These are phyloP conservation scores for Saccharomyces hybrid DNA, from an alignment of 1,139 yeast genomes.

Conservation along the genomic window DNA sequence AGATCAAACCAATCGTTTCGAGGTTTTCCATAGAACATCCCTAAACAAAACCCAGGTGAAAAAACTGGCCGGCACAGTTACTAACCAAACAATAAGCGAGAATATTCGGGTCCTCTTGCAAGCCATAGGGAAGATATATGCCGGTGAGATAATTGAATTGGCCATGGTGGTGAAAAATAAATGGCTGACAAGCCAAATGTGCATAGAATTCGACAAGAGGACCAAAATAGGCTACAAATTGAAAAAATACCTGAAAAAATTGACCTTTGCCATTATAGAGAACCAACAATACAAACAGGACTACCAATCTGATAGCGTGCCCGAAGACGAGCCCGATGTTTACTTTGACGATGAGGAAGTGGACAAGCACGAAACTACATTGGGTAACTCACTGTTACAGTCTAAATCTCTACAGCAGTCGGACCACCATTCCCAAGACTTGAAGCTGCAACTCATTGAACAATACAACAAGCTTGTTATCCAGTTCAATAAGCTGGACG, in stretches of 20 bases:
- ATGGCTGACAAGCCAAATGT: constrained; percentile 40
- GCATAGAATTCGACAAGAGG: constrained; percentile 30
- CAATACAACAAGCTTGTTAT: constrained; percentile 27
- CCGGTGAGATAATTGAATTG: constrained; percentile 79
- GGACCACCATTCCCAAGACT: constrained; percentile 18
- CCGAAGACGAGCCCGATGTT: constrained; percentile 27
- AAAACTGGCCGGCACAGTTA: constrained; percentile 67
- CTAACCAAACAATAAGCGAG: constrained; percentile 78
- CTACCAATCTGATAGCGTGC: constrained; percentile 21
- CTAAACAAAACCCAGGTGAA: constrained; percentile 74
- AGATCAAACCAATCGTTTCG: constrained; percentile 84
- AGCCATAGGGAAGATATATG: constrained; percentile 79
- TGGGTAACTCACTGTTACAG: constrained; percentile 22
- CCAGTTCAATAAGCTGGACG: constrained; percentile 26
- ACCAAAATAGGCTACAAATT: constrained; percentile 27
- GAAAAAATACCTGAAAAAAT: constrained; percentile 25
- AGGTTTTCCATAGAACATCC: constrained; percentile 77
- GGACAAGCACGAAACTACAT: constrained; percentile 15
- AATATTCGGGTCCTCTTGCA: constrained; percentile 77
- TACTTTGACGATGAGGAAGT: constrained; percentile 27
- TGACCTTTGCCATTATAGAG: constrained; percentile 23
- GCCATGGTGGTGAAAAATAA: constrained; percentile 63
- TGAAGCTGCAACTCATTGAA: constrained; percentile 21
- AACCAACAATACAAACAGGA: constrained; percentile 2
- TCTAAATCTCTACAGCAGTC: constrained; percentile 8